Base-by-base conservation (phyloP, 1,139 yeast species). In the Blastobotrys ciferrii region DNA sequence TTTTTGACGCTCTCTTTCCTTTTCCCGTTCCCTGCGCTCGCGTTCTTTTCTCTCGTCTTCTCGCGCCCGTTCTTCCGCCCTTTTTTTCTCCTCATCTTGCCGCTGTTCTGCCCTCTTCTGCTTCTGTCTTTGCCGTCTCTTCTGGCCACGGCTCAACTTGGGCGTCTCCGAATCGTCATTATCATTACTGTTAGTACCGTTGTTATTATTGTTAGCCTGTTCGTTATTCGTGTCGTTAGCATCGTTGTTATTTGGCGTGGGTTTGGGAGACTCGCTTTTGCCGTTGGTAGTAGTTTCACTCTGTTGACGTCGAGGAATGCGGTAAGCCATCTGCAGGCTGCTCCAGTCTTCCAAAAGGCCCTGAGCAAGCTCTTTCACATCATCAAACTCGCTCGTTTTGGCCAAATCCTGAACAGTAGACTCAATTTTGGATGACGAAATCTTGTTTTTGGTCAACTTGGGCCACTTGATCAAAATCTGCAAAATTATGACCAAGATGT, bases 361-460 rank as follows among this genome's bases (percentile, higher is more conserved):
- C 5, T 65, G 53, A 1, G 85, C 76, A 37, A 74, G 64, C 7
- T 64, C 60, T 47, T 71, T 68, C 35, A 62, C 55, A 13, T 58
- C 49, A 47, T 56, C 51, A n/a, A 43, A 50, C 15, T 52, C 50
- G 7, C 72, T 65, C 7, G 59, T 59, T 1, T 56, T 52, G 20
- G 71, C 64, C 28, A 88, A 64, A 2, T 72, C 74, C 45, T 70
- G 65, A 4, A 89, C 77, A 15, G 81, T 77, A 36, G 75, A 75
- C 59, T 87, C 96, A 48, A 92, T 82, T 58, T 82, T 83, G 15
- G 94, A 82, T 48, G 84, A 79, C n/a, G 82, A 77, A 52, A 92
- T 85, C 60, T 88, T 85, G 67, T 88, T 89, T 57, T 82, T 78
- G 1, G 96, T 86, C 42, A 89, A 75, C 45, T 78, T 76, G 3